These are phyloP conservation scores for Ichthyophthirius multifiliis DNA, from an alignment of 169 alveolate species.

Conservation along the genomic window DNA sequence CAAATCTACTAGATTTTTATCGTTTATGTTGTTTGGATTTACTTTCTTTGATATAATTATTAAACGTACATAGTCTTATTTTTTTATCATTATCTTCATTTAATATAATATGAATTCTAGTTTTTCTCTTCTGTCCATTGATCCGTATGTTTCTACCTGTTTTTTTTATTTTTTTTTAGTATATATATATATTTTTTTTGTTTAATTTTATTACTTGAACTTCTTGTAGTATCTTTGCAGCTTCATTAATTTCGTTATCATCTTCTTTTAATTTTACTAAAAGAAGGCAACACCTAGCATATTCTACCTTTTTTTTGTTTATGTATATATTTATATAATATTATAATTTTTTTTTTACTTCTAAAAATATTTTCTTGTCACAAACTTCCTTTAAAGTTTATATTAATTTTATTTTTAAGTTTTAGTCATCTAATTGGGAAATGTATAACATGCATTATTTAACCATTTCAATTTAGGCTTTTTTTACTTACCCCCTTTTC, in stretches of 20 bases:
- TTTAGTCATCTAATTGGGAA: conserved; percentile 24
- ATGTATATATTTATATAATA: not conserved
- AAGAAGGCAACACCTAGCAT: conserved; percentile 58
- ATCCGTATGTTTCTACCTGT: conserved; percentile 72
- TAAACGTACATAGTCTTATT: conserved; percentile 64
- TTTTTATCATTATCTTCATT: conserved; percentile 62
- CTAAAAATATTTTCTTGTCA: conserved; percentile 74
- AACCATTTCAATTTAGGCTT: conserved; percentile 65
- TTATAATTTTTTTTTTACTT: conserved; percentile 20
- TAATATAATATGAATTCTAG: conserved; percentile 70
- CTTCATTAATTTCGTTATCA: conserved; percentile 66
- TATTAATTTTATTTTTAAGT: conserved; percentile 44
- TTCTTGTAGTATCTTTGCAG: conserved; percentile 73
- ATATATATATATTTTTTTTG: not conserved
- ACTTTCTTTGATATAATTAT: conserved; percentile 69
- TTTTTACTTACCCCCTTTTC: conserved; percentile 67
- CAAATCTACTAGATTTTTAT: conserved; percentile 52
- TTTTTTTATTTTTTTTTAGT: conserved; percentile 2
- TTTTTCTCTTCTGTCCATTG: conserved; percentile 71
- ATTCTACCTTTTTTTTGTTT: conserved; percentile 42
- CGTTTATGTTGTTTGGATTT: conserved; percentile 54
- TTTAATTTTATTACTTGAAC: conserved; percentile 30
- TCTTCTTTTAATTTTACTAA: conserved; percentile 56
- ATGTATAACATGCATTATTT: conserved; percentile 46
- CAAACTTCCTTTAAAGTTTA: conserved; percentile 58